These are phyloP conservation scores for Onygenales sp. DNA, from an alignment of 2,329 filamentous ascomycete species.

Conservation along the genomic window DNA sequence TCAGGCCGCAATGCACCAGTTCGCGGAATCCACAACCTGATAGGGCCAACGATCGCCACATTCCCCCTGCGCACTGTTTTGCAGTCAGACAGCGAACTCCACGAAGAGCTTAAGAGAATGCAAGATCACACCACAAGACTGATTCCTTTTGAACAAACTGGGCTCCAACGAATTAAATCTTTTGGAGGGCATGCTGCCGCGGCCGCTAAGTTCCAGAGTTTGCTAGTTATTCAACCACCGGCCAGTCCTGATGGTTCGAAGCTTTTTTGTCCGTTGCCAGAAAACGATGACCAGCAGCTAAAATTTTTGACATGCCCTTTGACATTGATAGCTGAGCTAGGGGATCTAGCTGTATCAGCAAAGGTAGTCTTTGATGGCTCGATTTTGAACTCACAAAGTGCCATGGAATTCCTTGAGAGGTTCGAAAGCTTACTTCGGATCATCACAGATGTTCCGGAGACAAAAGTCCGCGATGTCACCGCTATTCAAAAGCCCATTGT, in stretches of 20 bases:
- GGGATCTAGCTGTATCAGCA: background rate
- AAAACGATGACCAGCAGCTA: background rate
- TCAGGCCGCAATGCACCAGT: constrained; percentile 31
- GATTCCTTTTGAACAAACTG: constrained; percentile 52
- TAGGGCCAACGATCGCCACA: constrained; percentile 33
- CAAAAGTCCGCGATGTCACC: background rate
- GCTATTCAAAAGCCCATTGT: background rate
- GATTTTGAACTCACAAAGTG: background rate
- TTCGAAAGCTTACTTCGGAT: background rate
- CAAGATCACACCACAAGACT: constrained; percentile 44
- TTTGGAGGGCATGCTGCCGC: constrained; percentile 34
- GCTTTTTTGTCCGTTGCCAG: background rate
- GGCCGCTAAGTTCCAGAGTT: constrained; percentile 32
- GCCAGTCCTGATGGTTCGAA: background rate
- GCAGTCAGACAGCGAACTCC: constrained; percentile 17
- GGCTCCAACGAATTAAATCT: constrained; percentile 36
- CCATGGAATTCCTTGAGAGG: background rate
- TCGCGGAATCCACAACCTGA: constrained; percentile 27
- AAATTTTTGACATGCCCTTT: background rate
- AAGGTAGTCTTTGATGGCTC: background rate
- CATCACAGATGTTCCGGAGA: background rate
- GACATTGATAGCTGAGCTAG: background rate
- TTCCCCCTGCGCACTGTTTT: constrained; percentile 20
- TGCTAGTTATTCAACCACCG: constrained; percentile 26
- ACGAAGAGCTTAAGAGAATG: constrained; percentile 43